phyloP scores from a whole-genome alignment of 352 stramenopile genomes.

The Aphanomyces invadans region DNA sequence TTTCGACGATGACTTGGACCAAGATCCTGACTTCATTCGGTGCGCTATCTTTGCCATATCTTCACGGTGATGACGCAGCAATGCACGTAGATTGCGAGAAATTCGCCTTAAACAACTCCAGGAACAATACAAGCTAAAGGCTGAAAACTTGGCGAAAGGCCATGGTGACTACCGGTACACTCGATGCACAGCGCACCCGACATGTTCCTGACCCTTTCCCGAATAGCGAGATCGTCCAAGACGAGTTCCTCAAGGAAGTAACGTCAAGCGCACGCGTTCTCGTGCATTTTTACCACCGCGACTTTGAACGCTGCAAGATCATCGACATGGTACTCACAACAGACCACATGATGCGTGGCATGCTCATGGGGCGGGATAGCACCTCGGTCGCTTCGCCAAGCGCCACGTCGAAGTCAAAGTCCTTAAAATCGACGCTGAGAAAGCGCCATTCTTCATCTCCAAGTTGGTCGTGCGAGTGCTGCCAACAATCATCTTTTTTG shows the following conservation, averaged over 20 bases:
- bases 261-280: constrained; percentile 75
- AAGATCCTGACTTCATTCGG: constrained; percentile 69
- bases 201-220: no score
- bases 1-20: constrained; percentile 57
- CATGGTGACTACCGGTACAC: constrained; percentile 59
- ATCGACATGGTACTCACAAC: constrained; percentile 91
- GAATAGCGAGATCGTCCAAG: constrained; percentile 86
- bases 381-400: constrained; percentile 49
- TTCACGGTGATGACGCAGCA: background rate
- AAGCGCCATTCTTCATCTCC: constrained; percentile 93
- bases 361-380: constrained; percentile 25
- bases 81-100: constrained; percentile 55
- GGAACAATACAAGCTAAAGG: constrained; percentile 49
- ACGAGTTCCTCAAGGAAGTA: constrained; percentile 94
- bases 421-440: constrained; percentile 90
- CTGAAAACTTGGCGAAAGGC: constrained; percentile 50
- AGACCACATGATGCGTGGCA: no score
- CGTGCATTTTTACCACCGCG: constrained; percentile 95
- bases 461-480: constrained; percentile 90
- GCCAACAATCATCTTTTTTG: constrained; percentile 89
- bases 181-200: background rate
- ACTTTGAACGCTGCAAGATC: constrained; percentile 97
- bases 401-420: constrained; percentile 91
- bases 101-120: constrained; percentile 69
- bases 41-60: constrained; percentile 24